These are phyloP conservation scores for Trifolium repens DNA, from an alignment of 306 rosid species.

Conservation along the genomic window DNA sequence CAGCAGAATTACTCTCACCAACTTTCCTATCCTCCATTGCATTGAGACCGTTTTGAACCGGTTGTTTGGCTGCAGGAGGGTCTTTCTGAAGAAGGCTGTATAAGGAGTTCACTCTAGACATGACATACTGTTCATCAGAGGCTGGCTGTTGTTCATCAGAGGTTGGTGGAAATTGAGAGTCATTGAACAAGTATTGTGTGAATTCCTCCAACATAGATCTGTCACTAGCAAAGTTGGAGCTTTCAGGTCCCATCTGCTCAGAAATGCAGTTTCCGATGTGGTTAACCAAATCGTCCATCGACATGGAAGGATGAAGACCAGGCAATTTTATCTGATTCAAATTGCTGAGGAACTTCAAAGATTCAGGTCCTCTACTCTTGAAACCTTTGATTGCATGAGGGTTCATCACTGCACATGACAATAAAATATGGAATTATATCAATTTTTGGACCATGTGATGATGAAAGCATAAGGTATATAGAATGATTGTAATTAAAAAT, in stretches of 20 bases:
- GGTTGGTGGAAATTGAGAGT: slow-evolving; percentile 49
- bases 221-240: slow-evolving; percentile 43
- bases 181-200: slow-evolving; percentile 63
- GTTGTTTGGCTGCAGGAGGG: slow-evolving; percentile 51
- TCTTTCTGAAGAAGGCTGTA: slow-evolving; percentile 75
- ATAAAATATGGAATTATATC: slow-evolving; percentile 10
- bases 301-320: slow-evolving; percentile 69
- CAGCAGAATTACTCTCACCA: slow-evolving; percentile 35
- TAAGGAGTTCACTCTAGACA: slow-evolving; percentile 79
- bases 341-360: slow-evolving; percentile 52
- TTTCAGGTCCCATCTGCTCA: slow-evolving; percentile 56
- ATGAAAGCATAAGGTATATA: not conserved
- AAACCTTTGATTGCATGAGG: slow-evolving; percentile 42
- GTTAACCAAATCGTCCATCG: slow-evolving; percentile 69
- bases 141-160: slow-evolving; percentile 58
- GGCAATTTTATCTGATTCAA: slow-evolving; percentile 70
- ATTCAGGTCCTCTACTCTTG: slow-evolving; percentile 47
- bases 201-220: slow-evolving; percentile 66
- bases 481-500: not conserved
- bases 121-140: slow-evolving; percentile 64
- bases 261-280: slow-evolving; percentile 71
- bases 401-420: slow-evolving; percentile 47
- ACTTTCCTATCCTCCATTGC: slow-evolving; percentile 29
- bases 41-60: slow-evolving; percentile 5
- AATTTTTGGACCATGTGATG: not conserved